A percentile compares a stretch with the other conserved stretches of the same genome.
Conservation (phyloP, 805 yeast species). For the Candida silvatica region DNA sequence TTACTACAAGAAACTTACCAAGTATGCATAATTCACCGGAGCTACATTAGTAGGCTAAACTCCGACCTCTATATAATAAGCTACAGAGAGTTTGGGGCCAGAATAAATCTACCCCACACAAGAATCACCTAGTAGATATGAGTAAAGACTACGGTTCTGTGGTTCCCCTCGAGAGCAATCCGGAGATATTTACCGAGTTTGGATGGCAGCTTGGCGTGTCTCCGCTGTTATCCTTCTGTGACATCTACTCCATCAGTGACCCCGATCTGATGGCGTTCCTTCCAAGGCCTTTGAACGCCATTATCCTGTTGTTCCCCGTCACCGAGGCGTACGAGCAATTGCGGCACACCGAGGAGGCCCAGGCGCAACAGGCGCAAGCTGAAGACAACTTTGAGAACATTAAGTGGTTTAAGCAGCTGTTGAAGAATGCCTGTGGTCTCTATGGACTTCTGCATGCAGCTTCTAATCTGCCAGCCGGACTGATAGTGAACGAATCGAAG, state of each 20-base stretch:
- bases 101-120: too few relatives aligned
- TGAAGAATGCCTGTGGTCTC: conserved; percentile 87
- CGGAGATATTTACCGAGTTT: conserved; percentile 67
- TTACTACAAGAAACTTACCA: too few relatives aligned
- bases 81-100: too few relatives aligned
- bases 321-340: conserved; percentile 51
- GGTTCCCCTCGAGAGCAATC: conserved; percentile 87
- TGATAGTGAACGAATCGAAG: conserved; percentile 30
- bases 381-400: conserved; percentile 27
- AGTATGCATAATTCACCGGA: too few relatives aligned
- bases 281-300: conserved; percentile 72
- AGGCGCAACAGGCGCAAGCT: conserved; percentile 9
- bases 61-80: too few relatives aligned
- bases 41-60: too few relatives aligned
- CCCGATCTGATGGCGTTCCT: conserved; percentile 70
- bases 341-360: conserved; percentile 23
- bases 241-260: conserved; percentile 79
- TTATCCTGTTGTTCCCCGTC: conserved; percentile 79
- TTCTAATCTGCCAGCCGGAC: conserved; percentile 36
- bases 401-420: conserved; percentile 79
- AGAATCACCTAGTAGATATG: too few relatives aligned
- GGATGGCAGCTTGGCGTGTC: conserved; percentile 62
- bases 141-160: conserved; percentile 30
- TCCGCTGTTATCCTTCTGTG: conserved; percentile 55
- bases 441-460: conserved; percentile 71